phyloP scores from a whole-genome alignment of 2,329 filamentous ascomycete species.

The Sordariomycetes sp. region DNA sequence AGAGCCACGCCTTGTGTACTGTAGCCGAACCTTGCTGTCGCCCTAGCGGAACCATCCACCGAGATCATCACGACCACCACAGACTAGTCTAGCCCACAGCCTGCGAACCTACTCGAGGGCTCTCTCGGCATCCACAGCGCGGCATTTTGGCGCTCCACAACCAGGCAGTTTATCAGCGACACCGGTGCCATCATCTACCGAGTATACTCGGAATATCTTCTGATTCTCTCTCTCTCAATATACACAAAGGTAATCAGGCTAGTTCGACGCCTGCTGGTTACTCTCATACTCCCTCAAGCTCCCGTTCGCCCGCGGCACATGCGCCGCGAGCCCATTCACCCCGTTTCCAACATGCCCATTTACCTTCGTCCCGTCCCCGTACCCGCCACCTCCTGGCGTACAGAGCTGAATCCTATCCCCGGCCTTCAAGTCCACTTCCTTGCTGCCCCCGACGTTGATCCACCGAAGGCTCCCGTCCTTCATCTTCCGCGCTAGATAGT shows the following conservation, averaged over 20 bases:
- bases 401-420: conserved; percentile 51
- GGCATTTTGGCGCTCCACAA: too few species aligned
- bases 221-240: too few species aligned
- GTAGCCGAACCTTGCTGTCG: too few species aligned
- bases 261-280: neutral
- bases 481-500: conserved; percentile 21
- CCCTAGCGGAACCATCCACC: too few species aligned
- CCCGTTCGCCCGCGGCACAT: neutral
- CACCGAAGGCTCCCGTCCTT: conserved; percentile 15
- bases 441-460: conserved; percentile 50
- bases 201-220: too few species aligned
- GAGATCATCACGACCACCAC: too few species aligned
- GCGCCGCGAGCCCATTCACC: neutral
- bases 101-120: too few species aligned
- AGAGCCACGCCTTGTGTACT: too few species aligned
- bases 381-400: conserved; percentile 54
- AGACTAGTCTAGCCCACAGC: too few species aligned
- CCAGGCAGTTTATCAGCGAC: too few species aligned
- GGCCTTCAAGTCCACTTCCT: conserved; percentile 43
- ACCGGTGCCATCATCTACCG: too few species aligned
- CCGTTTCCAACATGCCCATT: neutral
- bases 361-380: neutral
- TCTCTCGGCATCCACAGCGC: too few species aligned
- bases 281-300: neutral
- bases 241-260: neutral